These are phyloP conservation scores for Apiospora marii DNA, from an alignment of 2,329 filamentous ascomycete genomes.

Conservation along the genomic window DNA sequence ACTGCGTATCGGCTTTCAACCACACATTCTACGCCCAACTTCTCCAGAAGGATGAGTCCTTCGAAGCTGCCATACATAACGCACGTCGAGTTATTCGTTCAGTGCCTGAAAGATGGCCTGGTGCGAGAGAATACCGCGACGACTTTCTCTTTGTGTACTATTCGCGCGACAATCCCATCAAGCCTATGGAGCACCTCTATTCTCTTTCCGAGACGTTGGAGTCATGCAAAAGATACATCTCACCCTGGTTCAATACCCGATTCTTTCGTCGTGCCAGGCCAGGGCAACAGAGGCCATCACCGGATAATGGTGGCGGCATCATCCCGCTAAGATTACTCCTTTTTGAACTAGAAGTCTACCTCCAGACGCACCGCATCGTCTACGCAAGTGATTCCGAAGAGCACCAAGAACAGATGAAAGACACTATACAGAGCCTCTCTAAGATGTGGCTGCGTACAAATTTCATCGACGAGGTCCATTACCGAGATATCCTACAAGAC, in stretches of 20 bases:
- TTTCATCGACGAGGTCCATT: slow-evolving; percentile 6
- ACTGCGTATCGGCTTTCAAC: slow-evolving; percentile 1
- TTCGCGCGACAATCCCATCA: background rate
- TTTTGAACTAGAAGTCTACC: slow-evolving; percentile 6
- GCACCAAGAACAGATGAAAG: slow-evolving; percentile 17
- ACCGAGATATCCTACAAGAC: background rate
- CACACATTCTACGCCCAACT: background rate
- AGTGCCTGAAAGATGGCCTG: background rate
- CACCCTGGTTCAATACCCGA: background rate
- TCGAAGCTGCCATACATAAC: background rate
- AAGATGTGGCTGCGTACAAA: slow-evolving; percentile 15
- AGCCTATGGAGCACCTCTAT: background rate
- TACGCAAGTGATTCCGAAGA: background rate
- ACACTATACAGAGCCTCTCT: background rate
- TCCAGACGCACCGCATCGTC: background rate
- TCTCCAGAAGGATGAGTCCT: background rate
- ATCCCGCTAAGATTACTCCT: background rate
- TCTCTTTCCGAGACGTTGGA: background rate
- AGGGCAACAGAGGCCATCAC: background rate
- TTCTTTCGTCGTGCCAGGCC: background rate
- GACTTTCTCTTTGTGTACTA: slow-evolving; percentile 20
- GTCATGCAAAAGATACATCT: background rate
- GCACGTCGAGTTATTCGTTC: background rate
- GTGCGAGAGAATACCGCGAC: slow-evolving; percentile 1
- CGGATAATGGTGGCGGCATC: background rate